Percentiles rank a stretch among this genome's conserved stretches.
These are phyloP conservation scores for Chaetomiaceae sp. DNA, from an alignment of 2,329 filamentous ascomycete genomes.

Conservation along the genomic window DNA sequence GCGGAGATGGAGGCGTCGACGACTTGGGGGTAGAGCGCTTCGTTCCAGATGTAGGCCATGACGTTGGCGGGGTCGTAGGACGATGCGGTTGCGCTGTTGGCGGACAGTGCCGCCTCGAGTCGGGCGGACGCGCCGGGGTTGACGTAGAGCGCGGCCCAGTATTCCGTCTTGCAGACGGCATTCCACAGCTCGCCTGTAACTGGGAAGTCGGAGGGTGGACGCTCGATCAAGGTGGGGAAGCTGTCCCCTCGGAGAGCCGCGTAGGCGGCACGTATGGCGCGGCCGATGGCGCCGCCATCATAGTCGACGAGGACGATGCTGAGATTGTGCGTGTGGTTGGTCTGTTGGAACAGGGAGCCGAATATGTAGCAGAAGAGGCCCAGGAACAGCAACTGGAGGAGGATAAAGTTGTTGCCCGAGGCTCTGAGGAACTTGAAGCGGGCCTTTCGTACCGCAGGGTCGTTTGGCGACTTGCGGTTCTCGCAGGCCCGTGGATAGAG, in stretches of 20 bases:
- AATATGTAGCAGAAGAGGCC: neutral
- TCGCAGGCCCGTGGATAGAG: too few relatives aligned
- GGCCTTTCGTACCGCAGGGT: too few relatives aligned
- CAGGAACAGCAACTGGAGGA: constrained; percentile 1
- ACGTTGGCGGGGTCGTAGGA: constrained; percentile 36
- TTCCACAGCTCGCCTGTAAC: neutral
- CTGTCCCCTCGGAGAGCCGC: neutral
- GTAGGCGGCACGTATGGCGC: neutral
- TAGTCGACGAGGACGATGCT: neutral
- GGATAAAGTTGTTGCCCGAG: neutral
- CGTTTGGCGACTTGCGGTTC: too few relatives aligned
- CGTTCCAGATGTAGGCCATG: constrained; percentile 42
- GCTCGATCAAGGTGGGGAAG: constrained; percentile 1
- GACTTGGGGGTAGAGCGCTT: constrained; percentile 39
- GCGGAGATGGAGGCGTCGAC: constrained; percentile 33
- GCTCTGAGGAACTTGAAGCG: neutral
- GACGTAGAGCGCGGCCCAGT: neutral
- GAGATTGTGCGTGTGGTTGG: neutral
- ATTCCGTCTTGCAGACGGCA: neutral
- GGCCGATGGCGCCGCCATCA: neutral
- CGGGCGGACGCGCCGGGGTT: constrained; percentile 33
- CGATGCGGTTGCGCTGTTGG: constrained; percentile 27
- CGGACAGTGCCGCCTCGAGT: constrained; percentile 34
- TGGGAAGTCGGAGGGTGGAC: neutral
- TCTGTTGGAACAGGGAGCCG: constrained; percentile 1